Evolutionary conservation across 1,284 basidiomycete species (phyloP).

Genomic region (Marasmius sp.): DNA sequence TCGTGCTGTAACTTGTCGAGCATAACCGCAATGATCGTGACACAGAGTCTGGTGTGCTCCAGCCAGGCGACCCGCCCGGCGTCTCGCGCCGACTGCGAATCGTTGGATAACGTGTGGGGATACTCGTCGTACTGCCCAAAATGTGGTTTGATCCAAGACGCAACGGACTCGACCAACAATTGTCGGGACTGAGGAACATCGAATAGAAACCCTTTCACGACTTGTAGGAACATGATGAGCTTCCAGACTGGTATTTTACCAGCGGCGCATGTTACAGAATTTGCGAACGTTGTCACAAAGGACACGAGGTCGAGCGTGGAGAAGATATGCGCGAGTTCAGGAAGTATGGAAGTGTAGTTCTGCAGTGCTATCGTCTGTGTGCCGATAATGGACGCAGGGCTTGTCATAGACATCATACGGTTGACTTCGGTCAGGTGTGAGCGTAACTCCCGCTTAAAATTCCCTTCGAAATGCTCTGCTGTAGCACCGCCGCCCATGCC

Average conservation of each 20-base stretch:
- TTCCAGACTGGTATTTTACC: constrained; percentile 93
- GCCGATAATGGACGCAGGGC: constrained; percentile 87
- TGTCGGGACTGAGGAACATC: constrained; percentile 80
- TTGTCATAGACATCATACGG: constrained; percentile 82
- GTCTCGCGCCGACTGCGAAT: constrained; percentile 67
- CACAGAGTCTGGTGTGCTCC: constrained; percentile 84
- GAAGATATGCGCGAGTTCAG: constrained; percentile 84
- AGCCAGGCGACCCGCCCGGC: constrained; percentile 85
- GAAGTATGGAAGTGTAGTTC: constrained; percentile 91
- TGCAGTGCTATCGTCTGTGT: constrained; percentile 94
- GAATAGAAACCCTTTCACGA: constrained; percentile 88
- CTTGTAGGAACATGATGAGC: constrained; percentile 89
- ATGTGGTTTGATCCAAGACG: constrained; percentile 93
- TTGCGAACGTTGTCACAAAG: constrained; percentile 85
- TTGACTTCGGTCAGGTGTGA: constrained; percentile 82
- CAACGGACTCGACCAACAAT: constrained; percentile 83
- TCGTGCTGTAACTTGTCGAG: constrained; percentile 87
- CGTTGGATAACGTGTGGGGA: constrained; percentile 57
- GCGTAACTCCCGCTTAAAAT: constrained; percentile 83
- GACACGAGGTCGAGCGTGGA: constrained; percentile 80
- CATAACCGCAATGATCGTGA: constrained; percentile 87
- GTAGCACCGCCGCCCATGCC: constrained; percentile 79
- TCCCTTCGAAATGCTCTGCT: constrained; percentile 81
- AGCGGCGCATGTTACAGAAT: constrained; percentile 76
- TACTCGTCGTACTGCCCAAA: constrained; percentile 92